These are phyloP conservation scores for Truncatella angustata DNA, from an alignment of 2,329 filamentous ascomycete genomes.

Conservation along the genomic window DNA sequence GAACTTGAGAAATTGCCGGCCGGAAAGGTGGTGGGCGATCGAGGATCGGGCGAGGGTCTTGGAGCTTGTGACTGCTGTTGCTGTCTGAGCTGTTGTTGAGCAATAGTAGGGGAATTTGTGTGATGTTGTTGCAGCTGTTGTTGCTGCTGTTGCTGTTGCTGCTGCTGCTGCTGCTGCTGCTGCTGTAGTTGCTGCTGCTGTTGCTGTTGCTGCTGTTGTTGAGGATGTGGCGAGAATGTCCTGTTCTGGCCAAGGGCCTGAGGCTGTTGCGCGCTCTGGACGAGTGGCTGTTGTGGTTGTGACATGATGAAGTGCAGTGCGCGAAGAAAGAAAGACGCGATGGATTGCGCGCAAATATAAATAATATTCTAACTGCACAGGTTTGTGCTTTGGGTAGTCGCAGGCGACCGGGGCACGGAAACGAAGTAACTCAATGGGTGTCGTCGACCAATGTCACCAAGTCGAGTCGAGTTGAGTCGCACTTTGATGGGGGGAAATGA, in stretches of 20 bases:
- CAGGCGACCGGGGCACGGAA: too few species aligned
- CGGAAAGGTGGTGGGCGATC: too few species aligned
- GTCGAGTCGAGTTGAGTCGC: too few species aligned
- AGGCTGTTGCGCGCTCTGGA: constrained; percentile 20
- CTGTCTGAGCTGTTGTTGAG: constrained; percentile 4
- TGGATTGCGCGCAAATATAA: background rate
- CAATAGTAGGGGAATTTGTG: background rate
- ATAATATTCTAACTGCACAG: too few species aligned
- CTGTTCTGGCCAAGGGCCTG: constrained; percentile 30
- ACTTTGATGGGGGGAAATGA: too few species aligned
- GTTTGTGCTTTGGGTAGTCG: too few species aligned
- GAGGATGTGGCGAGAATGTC: constrained; percentile 29
- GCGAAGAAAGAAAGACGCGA: background rate
- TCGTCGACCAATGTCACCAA: too few species aligned
- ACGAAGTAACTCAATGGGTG: too few species aligned
- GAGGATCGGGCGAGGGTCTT: background rate
- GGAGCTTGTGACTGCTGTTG: constrained; percentile 2
- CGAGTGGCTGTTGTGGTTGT: constrained; percentile 23
- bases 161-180: background rate
- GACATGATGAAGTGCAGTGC: constrained; percentile 20
- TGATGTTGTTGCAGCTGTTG: too few species aligned
- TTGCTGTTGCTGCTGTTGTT: background rate
- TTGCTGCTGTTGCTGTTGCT: background rate
- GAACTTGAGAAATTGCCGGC: constrained; percentile 1
- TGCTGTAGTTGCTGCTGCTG: background rate